Base-by-base conservation (phyloP, 371 early-diverging fungal genomes). In the Rhizopus stolonifer region DNA sequence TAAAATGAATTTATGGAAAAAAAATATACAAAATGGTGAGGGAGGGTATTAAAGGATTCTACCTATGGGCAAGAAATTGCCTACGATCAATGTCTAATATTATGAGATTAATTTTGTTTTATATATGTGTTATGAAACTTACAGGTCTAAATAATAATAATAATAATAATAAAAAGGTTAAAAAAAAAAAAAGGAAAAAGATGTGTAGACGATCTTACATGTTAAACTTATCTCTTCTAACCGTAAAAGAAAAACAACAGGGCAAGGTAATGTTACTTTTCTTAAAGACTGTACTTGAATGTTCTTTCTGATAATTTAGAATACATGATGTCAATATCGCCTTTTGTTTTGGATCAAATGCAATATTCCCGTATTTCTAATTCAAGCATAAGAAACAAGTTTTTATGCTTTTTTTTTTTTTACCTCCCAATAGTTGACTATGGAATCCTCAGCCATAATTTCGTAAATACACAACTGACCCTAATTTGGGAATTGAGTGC, bases 301-400 rank as follows among this genome's bases (percentile, higher is more conserved):
- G 21, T 23, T 45, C 13, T 44, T 25, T 38, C 49, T 57, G 51
- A 18, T 46, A 39, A 19, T 51, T 76, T 49, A 90, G 64, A 32
- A 85, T 58, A 46, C 90, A 90, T 2, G 87, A 86, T 13, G 95
- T 94, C 60, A 94, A 61, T 7, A 94, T 92, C 0, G 95, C 93
- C 67, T 94, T 93, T 71, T 94, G 93, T 2, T 85, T 85, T 5
- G 90, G 86, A 71, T 94, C 94, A 67, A 93, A 93, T 8, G 95
- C 94, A 51, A 94, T 92, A 52, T 89, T 88, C 23, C 92, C 92
- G 59, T 91, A 94, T 80, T 92, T 91, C 79, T 89, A 66, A 65
- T 66, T 17, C 59, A 11, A 38, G n/a, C n/a, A n/a, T n/a, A n/a
- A n/a, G n/a, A n/a, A n/a, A n/a, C n/a, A n/a, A n/a, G n/a, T n/a